A percentile compares a stretch with the other conserved stretches of the same genome.
These are phyloP conservation scores for Trichoderma lentiforme DNA, from an alignment of 2,329 filamentous ascomycete species.

Conservation along the genomic window DNA sequence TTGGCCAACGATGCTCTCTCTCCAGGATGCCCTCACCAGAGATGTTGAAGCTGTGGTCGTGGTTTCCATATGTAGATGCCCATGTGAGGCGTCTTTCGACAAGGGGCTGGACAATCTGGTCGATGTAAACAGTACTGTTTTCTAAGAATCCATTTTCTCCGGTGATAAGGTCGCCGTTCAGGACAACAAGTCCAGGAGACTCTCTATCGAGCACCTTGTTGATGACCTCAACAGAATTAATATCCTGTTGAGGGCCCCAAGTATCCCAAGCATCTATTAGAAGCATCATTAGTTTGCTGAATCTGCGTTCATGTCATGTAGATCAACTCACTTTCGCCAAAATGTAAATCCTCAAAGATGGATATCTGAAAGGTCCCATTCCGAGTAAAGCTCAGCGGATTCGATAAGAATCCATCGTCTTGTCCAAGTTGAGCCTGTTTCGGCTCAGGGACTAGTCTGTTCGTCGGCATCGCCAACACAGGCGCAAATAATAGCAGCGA, in stretches of 20 bases:
- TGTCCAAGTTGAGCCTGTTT: neutral
- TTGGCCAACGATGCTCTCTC: constrained; percentile 39
- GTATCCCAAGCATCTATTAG: constrained; percentile 40
- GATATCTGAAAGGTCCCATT: constrained; percentile 51
- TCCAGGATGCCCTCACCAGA: constrained; percentile 43
- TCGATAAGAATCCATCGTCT: neutral
- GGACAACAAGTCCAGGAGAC: constrained; percentile 56
- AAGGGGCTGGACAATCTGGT: constrained; percentile 57
- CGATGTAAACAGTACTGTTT: constrained; percentile 56
- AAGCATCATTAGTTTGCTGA: neutral
- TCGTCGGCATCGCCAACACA: neutral
- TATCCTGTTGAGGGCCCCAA: constrained; percentile 52
- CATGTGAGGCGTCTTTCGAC: constrained; percentile 54
- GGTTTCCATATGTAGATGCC: constrained; percentile 70
- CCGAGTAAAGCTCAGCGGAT: constrained; percentile 33
- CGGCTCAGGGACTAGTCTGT: neutral
- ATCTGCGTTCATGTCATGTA: neutral
- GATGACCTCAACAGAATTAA: constrained; percentile 55
- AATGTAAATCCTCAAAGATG: constrained; percentile 68
- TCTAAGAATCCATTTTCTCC: constrained; percentile 58
- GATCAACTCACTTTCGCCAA: constrained; percentile 57
- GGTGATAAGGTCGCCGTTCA: constrained; percentile 70
- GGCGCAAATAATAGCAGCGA: neutral
- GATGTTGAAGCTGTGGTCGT: constrained; percentile 61
- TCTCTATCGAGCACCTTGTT: constrained; percentile 56